These are phyloP conservation scores for Thecaphora thlaspeos DNA, from an alignment of 1,284 basidiomycete genomes.

Conservation along the genomic window DNA sequence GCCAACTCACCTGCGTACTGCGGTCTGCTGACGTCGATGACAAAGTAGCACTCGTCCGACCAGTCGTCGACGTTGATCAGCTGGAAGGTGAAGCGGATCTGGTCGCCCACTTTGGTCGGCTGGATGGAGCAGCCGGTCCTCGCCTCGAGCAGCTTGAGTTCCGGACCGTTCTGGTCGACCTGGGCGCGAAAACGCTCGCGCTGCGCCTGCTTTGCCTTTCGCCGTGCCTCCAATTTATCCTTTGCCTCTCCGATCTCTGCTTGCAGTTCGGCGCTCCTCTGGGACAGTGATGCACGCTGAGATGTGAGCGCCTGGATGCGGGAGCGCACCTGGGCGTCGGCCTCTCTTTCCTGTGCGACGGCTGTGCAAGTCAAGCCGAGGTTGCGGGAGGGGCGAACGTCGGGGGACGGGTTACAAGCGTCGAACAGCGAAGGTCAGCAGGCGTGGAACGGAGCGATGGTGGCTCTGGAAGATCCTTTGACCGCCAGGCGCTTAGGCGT, in stretches of 20 bases:
- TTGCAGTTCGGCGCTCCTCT: constrained; percentile 35
- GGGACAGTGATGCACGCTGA: constrained; percentile 38
- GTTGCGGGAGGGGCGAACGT: no score
- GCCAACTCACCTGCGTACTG: constrained; percentile 14
- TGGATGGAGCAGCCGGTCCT: constrained; percentile 38
- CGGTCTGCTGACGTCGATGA: constrained; percentile 32
- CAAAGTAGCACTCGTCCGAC: constrained; percentile 35
- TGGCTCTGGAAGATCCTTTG: no score
- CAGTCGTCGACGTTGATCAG: constrained; percentile 37
- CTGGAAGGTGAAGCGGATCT: constrained; percentile 39
- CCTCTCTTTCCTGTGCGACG: constrained; percentile 42
- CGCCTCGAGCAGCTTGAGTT: constrained; percentile 35
- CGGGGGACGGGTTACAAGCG: background rate
- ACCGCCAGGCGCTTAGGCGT: no score
- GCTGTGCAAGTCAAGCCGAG: no score
- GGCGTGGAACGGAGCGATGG: no score
- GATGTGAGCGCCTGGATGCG: constrained; percentile 36
- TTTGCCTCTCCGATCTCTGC: constrained; percentile 39
- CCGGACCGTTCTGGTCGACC: constrained; percentile 41
- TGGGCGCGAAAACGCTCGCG: constrained; percentile 33
- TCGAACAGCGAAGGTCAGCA: background rate
- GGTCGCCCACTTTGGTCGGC: constrained; percentile 35
- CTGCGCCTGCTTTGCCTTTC: constrained; percentile 30
- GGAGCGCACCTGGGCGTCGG: constrained; percentile 34
- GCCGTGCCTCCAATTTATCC: constrained; percentile 32